Conservation (phyloP, 306 rosid genomes). For the Begonia peltatifolia region DNA sequence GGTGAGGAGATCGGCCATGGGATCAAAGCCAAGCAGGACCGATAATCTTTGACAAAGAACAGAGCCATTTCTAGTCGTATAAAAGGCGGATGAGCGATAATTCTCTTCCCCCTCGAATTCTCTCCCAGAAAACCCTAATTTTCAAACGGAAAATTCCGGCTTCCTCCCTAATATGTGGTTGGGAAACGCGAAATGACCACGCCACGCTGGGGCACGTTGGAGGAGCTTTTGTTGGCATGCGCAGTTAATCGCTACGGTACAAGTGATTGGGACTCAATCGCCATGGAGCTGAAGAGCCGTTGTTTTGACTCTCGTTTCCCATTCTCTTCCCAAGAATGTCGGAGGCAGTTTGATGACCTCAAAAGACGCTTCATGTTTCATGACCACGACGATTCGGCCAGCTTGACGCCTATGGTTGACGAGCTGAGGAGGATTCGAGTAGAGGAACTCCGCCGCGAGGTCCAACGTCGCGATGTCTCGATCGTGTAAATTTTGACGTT, state of each 20-base stretch:
- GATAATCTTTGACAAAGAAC: no score
- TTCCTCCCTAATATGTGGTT: no score
- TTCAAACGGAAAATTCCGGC: no score
- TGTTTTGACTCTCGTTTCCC: background rate
- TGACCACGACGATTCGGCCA: slow-evolving; percentile 9
- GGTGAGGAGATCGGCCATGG: no score
- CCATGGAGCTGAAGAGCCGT: slow-evolving; percentile 18
- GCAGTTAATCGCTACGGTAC: slow-evolving; percentile 34
- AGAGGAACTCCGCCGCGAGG: slow-evolving; percentile 42
- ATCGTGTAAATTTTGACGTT: slow-evolving; percentile 25
- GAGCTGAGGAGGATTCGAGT: slow-evolving; percentile 30
- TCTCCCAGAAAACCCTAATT: no score
- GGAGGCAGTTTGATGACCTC: slow-evolving; percentile 21
- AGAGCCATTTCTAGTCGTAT: no score
- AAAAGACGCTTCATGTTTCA: slow-evolving; percentile 19
- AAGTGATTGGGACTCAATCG: slow-evolving; percentile 28
- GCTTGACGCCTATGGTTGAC: slow-evolving; percentile 13
- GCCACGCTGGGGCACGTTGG: slow-evolving; percentile 27
- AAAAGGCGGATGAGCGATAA: no score
- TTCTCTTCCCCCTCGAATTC: no score
- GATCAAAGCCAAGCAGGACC: no score
- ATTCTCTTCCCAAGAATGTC: slow-evolving; percentile 20
- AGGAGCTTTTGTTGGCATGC: slow-evolving; percentile 36
- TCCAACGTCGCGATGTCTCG: slow-evolving; percentile 32
- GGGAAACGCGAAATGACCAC: no score